Base-by-base conservation (phyloP, 2,329 filamentous ascomycete species). In the Tolypocladium pustulatum region DNA sequence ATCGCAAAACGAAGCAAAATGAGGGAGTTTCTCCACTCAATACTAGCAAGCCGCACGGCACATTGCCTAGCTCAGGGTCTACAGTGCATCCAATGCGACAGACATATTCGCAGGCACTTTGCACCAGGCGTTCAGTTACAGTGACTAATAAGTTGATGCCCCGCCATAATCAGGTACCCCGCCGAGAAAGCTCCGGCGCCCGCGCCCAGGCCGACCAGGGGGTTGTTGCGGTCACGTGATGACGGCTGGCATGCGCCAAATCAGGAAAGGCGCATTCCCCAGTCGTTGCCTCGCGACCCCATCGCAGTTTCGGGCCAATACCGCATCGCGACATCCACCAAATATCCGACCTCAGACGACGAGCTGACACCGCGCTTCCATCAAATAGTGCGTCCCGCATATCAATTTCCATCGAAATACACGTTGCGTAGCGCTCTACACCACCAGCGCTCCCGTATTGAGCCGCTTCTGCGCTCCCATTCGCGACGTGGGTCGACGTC, bases 391-490 rank as follows among this genome's bases (percentile, higher is more conserved):
- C 61, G 59, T 60, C 58, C 20, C 25, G 55, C 43, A 5, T 57
- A 32, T 12, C 30, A n/a, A 36, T 55, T 64, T 69, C 55, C 69
- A 73, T 73, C 71, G 62, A 65, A 66, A 55, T 34, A 64, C 65
- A 58, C 66, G 64, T 67, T 60, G 64, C 64, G 59, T 61, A 34
- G 57, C 52, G 56, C 53, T 34, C 36, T 30, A 6, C 32, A 56
- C 46, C 56, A 61, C 58, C 61, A 57, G 64, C 62, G 64, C 64
- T 64, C 63, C 55, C 46, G 54, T 22, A 51, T 63, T 55, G 63
- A 34, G 25, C 46, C 32, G 38, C 55, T 61, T 62, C 49, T 36
- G 36, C 36, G 49, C 51, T 53, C 20, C 12, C 38, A 34, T 34
- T 58, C 49, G 58, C 60, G 53, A 40, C 59, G 58, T 36, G 43